Evolutionary conservation across 495 filamentous ascomycete species (phyloP).

Genomic region (Neurospora cerealis): DNA sequence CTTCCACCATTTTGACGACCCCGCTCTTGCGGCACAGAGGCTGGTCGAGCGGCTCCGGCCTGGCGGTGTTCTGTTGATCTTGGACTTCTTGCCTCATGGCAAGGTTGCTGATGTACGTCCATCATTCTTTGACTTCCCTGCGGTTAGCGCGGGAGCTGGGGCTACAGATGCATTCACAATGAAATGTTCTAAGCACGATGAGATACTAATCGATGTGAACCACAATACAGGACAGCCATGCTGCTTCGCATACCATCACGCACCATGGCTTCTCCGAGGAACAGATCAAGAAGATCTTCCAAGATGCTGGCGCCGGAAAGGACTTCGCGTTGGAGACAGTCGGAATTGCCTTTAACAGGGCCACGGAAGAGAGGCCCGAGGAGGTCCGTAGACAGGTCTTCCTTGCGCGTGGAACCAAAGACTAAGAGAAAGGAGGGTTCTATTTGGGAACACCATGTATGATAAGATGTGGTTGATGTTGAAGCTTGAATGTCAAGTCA

Average conservation of each 20-base stretch:
- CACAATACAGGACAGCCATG: conserved; percentile 18
- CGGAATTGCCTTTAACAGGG: conserved; percentile 16
- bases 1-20: conserved; percentile 64
- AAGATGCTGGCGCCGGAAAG: conserved; percentile 36
- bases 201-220: not conserved
- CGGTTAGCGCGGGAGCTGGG: not conserved
- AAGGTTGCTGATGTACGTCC: conserved; percentile 14
- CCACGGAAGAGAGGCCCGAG: not conserved
- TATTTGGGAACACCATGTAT: not conserved
- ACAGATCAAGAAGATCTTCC: conserved; percentile 42
- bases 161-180: not conserved
- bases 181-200: too few species aligned
- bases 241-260: conserved; percentile 36
- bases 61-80: conserved; percentile 53
- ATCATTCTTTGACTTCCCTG: not conserved
- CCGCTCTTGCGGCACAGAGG: conserved; percentile 41
- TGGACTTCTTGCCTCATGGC: conserved; percentile 50
- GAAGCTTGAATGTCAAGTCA: not conserved
- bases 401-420: conserved; percentile 19
- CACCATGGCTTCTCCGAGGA: conserved; percentile 49
- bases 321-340: conserved; percentile 34
- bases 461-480: not conserved
- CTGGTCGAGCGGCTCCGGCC: conserved; percentile 50
- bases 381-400: conserved; percentile 15
- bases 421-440: not conserved